Evolutionary conservation across 768 basidiomycete species (phyloP).

Genomic region (Naganishia antarctica): DNA sequence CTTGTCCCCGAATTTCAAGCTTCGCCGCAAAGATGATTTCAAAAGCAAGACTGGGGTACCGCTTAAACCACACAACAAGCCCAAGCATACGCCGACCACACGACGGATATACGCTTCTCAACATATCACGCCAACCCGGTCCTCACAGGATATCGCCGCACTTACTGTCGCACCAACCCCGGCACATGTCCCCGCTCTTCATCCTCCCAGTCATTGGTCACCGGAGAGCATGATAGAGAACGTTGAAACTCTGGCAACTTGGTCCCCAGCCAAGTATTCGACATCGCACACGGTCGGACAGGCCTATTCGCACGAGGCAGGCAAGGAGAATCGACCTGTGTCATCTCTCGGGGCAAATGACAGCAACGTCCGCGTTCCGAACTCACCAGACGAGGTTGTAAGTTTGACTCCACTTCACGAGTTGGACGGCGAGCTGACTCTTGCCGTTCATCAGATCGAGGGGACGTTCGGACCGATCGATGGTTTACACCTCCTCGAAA

Average conservation of each 20-base stretch:
- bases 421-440: neutral
- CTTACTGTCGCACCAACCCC: too few species aligned
- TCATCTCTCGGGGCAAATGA: too few species aligned
- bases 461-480: constrained; percentile 11
- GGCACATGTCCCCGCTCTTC: neutral
- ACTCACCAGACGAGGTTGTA: constrained; percentile 5
- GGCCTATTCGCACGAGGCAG: neutral
- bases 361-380: neutral
- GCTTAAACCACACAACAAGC: neutral
- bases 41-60: neutral
- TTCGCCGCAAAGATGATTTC: neutral
- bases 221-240: constrained; percentile 22
- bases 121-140: neutral
- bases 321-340: constrained; percentile 1
- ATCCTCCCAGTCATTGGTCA: neutral
- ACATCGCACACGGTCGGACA: neutral
- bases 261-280: constrained; percentile 24
- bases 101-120: constrained; percentile 3
- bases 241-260: constrained; percentile 23
- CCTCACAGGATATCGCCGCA: too few species aligned
- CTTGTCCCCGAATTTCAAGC: constrained; percentile 4
- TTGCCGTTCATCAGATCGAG: neutral
- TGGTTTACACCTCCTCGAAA: neutral
- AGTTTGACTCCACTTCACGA: neutral
- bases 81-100: neutral